phyloP scores from a whole-genome alignment of 257 asterid genomes.

The Jasminum sambac region DNA sequence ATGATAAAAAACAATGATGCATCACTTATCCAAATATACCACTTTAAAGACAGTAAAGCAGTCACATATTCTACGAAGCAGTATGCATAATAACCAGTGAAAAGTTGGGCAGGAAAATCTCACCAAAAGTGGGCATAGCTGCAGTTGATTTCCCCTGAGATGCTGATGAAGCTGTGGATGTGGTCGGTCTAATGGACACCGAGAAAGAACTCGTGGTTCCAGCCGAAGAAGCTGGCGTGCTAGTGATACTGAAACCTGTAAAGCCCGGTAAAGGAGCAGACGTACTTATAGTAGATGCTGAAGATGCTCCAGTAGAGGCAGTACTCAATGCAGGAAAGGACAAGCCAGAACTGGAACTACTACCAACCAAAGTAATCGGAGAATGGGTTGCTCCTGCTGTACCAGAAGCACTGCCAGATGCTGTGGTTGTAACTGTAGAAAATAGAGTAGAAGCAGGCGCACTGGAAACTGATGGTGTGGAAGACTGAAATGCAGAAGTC shows the following conservation, averaged over 20 bases:
- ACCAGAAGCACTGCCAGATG: slow-evolving; percentile 37
- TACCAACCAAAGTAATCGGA: slow-evolving; percentile 34
- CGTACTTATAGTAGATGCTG: slow-evolving; percentile 32
- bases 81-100: background rate
- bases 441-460: slow-evolving; percentile 49
- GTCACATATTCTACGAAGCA: slow-evolving; percentile 4
- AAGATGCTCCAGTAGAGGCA: slow-evolving; percentile 34
- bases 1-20: background rate
- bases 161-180: slow-evolving; percentile 40
- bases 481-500: slow-evolving; percentile 39
- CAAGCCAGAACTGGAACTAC: slow-evolving; percentile 33
- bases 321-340: slow-evolving; percentile 40
- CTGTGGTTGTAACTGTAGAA: slow-evolving; percentile 59
- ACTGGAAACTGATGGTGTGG: slow-evolving; percentile 43
- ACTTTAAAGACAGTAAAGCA: background rate
- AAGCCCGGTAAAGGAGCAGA: slow-evolving; percentile 38
- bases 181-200: slow-evolving; percentile 39
- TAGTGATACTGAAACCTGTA: slow-evolving; percentile 16
- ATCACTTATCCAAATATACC: background rate
- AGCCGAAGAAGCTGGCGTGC: slow-evolving; percentile 26
- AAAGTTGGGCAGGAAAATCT: slow-evolving; percentile 18
- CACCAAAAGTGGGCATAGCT: slow-evolving; percentile 54
- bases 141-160: slow-evolving; percentile 52
- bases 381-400: slow-evolving; percentile 34
- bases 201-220: slow-evolving; percentile 42